phyloP scores from a whole-genome alignment of 2,329 filamentous ascomycete species.

The Neofusicoccum sp. region DNA sequence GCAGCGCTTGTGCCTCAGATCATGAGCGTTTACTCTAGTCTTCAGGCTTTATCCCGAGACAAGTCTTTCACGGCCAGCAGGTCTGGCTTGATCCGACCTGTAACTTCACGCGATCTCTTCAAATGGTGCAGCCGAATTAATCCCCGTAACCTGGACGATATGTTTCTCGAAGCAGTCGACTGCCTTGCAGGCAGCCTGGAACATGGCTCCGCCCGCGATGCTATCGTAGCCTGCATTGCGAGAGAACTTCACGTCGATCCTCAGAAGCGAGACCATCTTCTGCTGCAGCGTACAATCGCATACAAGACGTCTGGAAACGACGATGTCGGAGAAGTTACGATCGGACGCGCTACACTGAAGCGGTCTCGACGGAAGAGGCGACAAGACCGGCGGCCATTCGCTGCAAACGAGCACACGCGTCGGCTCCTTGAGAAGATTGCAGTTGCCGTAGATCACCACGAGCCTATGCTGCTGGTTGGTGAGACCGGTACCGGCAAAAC shows the following conservation, averaged over 20 bases:
- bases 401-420: conserved; percentile 83
- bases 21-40: conserved; percentile 58
- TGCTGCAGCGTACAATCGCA: conserved; percentile 69
- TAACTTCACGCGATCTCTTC: conserved; percentile 77
- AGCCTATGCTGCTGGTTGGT: conserved; percentile 92
- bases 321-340: conserved; percentile 49
- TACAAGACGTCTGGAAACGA: conserved; percentile 10
- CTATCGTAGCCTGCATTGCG: conserved; percentile 71
- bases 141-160: conserved; percentile 72
- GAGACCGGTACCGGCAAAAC: conserved; percentile 99
- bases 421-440: conserved; percentile 86
- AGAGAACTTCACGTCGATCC: conserved; percentile 85
- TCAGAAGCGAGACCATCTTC: conserved; percentile 76
- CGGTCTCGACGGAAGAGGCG: conserved; percentile 24
- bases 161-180: conserved; percentile 92
- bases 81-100: conserved; percentile 61
- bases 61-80: conserved; percentile 53
- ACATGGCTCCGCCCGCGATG: conserved; percentile 61
- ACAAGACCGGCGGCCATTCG: conserved; percentile 57
- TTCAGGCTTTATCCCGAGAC: conserved; percentile 45
- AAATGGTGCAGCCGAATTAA: conserved; percentile 85
- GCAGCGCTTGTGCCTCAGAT: conserved; percentile 57
- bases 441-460: conserved; percentile 77
- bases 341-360: conserved; percentile 42
- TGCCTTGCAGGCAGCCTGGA: conserved; percentile 85